Base-by-base conservation (phyloP, 2,329 filamentous ascomycete genomes). In the Colletotrichum ledebouriae region DNA sequence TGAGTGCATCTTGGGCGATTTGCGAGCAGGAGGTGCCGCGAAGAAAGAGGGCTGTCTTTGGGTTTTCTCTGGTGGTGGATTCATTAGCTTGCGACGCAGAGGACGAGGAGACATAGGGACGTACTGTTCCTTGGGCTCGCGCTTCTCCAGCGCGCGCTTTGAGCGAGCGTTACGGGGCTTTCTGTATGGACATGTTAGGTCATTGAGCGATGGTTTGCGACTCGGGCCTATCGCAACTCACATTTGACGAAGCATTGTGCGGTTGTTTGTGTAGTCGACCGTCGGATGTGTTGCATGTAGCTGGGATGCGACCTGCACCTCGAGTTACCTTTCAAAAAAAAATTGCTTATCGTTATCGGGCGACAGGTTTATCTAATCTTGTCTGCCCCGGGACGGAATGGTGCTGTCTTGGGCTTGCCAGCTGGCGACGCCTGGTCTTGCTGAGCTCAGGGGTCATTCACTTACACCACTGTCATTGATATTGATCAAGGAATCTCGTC, bases 111-210 rank as follows among this genome's bases (percentile, higher is more conserved):
- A n/a, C 15, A 5, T 17, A 20, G 44, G 39, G 58, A 65, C 42
- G 47, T 56, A 69, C 80, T 92, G 83, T 73, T 89, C 84, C 80
- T 98, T 97, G 66, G 96, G 93, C 76, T 93, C 94, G 76, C 93
- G 92, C 82, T 97, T 95, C 79, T 97, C 96, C 77, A 98, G 90
- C 72, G 93, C 94, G 75, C 96, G 92, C 86, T 97, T 97, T 67
- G 94, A 96, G 85, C 96, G 94, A 74, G 95, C 94, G 81, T 88
- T 89, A 71, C 85, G 84, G 72, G 87, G 87, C 81, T 88, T 88
- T 78, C 86, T 88, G 49, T 56, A 17, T 13, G 1, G 2, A 0
- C 2, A 11, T 39, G 10, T 69, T 17, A 72, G 52, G 22, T 15
- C 1, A 2, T 7, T 13, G 12, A 9, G 25, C 17, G 15, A 17